A percentile compares a stretch with the other conserved stretches of the same genome.
phyloP scores from a whole-genome alignment of 805 yeast species.

The Peterozyma toletana region DNA sequence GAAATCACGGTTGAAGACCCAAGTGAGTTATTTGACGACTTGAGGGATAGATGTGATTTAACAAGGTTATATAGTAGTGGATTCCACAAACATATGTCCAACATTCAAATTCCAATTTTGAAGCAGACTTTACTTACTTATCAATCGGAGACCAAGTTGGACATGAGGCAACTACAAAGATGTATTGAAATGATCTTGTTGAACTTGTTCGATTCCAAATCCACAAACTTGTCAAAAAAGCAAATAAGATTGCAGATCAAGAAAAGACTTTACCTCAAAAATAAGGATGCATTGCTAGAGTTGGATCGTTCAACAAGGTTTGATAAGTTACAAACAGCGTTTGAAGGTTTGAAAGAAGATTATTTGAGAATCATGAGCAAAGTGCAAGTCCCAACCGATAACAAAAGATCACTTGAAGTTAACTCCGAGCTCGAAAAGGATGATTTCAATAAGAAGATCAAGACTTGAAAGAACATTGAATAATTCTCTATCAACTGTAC shows the following conservation, averaged over 20 bases:
- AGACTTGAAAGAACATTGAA: too few species aligned
- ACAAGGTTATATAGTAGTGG: conserved; percentile 29
- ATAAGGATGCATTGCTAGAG: conserved; percentile 67
- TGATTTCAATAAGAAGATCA: too few species aligned
- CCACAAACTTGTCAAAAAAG: conserved; percentile 15
- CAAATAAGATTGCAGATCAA: conserved; percentile 59
- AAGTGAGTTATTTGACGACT: conserved; percentile 82
- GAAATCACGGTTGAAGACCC: conserved; percentile 95
- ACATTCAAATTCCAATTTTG: conserved; percentile 16
- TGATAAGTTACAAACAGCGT: conserved; percentile 74
- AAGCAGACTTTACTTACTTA: conserved; percentile 32
- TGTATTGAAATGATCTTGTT: conserved; percentile 69
- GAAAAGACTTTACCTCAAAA: conserved; percentile 67
- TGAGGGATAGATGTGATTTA: conserved; percentile 80
- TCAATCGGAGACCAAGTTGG: conserved; percentile 47
- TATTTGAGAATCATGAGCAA: conserved; percentile 49
- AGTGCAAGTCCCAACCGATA: conserved; percentile 14
- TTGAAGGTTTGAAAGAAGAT: conserved; percentile 60
- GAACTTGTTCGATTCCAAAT: conserved; percentile 22
- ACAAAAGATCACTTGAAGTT: conserved; percentile 1
- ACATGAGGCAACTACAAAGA: conserved; percentile 70
- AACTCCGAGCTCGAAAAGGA: too few species aligned
- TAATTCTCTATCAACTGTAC: too few species aligned
- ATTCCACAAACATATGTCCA: conserved; percentile 21
- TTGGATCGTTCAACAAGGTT: conserved; percentile 56